Conservation (phyloP, 208 protist species). For the Willaertia magna region DNA sequence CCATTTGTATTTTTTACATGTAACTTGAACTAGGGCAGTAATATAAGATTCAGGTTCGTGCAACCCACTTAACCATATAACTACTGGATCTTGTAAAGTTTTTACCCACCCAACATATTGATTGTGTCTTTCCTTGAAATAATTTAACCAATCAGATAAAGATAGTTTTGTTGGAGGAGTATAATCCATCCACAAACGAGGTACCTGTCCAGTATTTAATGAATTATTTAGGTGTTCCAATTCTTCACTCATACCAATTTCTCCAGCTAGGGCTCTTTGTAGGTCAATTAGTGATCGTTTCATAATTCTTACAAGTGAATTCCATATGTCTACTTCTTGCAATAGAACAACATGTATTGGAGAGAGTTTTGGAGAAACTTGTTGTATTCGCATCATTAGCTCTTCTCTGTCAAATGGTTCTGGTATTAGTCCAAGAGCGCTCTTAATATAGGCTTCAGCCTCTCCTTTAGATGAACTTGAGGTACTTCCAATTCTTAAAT, state of each 20-base stretch:
- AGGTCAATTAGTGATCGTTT: constrained; percentile 75
- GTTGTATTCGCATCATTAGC: constrained; percentile 44
- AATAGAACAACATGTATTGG: constrained; percentile 92
- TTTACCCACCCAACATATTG: constrained; percentile 88
- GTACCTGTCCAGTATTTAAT: constrained; percentile 83
- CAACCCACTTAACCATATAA: constrained; percentile 97
- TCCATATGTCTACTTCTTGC: constrained; percentile 97
- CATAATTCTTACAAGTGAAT: constrained; percentile 76
- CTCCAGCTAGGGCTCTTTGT: constrained; percentile 80
- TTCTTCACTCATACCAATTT: constrained; percentile 91
- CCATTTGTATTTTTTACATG: constrained; percentile 90
- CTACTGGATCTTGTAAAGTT: constrained; percentile 76
- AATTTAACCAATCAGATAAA: constrained; percentile 83
- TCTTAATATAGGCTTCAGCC: constrained; percentile 68
- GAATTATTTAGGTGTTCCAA: constrained; percentile 80
- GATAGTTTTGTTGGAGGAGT: constrained; percentile 87
- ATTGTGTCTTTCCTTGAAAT: constrained; percentile 73
- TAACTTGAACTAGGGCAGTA: constrained; percentile 92
- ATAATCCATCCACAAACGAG: constrained; percentile 69
- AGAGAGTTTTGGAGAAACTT: constrained; percentile 48
- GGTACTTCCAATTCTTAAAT: constrained; percentile 66
- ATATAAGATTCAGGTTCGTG: constrained; percentile 95
- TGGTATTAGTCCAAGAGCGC: constrained; percentile 79
- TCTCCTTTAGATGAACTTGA: constrained; percentile 28
- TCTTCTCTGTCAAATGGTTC: constrained; percentile 69